Evolutionary conservation across 73 alveolate genomes (phyloP).

Genomic region (Paramecium octaurelia): DNA sequence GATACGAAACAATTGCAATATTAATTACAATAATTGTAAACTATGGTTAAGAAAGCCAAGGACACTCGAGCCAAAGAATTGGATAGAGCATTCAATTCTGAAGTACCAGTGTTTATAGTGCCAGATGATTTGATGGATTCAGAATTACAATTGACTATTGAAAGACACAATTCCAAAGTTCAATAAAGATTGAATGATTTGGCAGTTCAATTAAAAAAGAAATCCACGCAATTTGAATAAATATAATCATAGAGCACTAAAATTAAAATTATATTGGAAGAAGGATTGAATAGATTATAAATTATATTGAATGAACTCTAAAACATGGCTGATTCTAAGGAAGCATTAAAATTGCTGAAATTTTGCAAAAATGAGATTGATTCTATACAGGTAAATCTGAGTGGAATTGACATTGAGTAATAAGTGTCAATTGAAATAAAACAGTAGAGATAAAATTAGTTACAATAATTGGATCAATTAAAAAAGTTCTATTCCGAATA

Average conservation of each 20-base stretch:
- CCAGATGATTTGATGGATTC: conserved; percentile 39
- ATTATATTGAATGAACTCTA: not conserved
- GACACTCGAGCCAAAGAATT: not conserved
- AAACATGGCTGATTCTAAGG: conserved; percentile 46
- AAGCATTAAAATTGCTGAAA: conserved; percentile 15
- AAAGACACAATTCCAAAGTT: conserved; percentile 9
- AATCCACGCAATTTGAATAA: not conserved
- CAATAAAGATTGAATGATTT: not conserved
- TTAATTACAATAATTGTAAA: not conserved
- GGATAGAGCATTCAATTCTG: not conserved
- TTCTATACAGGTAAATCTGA: not conserved
- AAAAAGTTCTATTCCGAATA: not conserved
- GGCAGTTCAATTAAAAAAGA: not conserved
- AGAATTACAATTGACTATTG: not conserved
- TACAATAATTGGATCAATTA: not conserved
- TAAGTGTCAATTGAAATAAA: not conserved
- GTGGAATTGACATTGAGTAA: not conserved
- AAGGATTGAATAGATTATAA: not conserved
- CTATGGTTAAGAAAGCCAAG: not conserved
- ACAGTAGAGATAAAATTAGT: not conserved
- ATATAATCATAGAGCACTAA: not conserved
- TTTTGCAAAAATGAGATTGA: not conserved
- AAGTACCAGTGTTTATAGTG: not conserved
- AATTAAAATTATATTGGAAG: not conserved
- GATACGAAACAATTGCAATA: not conserved